Base-by-base conservation (phyloP, 257 asterid genomes). In the Ballota nigra region DNA sequence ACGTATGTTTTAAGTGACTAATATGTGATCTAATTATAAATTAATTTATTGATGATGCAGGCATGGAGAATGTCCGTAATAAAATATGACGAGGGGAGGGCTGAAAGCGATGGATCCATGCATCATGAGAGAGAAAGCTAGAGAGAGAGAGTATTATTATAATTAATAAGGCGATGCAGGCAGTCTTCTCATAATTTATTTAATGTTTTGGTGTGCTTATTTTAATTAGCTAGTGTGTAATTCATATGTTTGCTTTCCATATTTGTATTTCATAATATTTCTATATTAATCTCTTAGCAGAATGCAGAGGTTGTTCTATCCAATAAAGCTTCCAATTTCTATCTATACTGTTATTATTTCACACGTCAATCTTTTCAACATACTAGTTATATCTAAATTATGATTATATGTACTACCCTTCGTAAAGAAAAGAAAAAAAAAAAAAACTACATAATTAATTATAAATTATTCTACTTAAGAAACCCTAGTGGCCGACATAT, bases 71-170 rank as follows among this genome's bases (percentile, higher is more conserved):
- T 40, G 72, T 72, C 56, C 40, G 69, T 28, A 78, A 28, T 66
- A 77, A 57, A 26, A 61, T 19, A 63, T 77, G 34, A 61, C 19
- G 33, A 43, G 71, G 6, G n/a, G 33, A 43, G n/a, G n/a, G 18
- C 26, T 16, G 82, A 78, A 78, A 68, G 73, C 66, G 79, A 78
- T 53, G 82, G 79, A 78, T 78, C 82, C 82, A 72, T 72, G 75
- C 82, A 67, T 3, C 65, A 65, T 31, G 64, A 36, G 28, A 62
- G 28, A 6, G 19, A 38, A 6, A 20, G 0, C 2, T 5, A 15
- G 40, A 52, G 0, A 47, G 31, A 15, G 43, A 36, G 43, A 36
- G 9, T 1, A 58, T 10, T 59, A 59, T 51, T 43, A 40, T 58
- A 57, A 20, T 12, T 0, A 68, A 72, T 51, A 62, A 60, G 57